Evolutionary conservation across 1,284 basidiomycete species (phyloP).

Genomic region (Sphagnurus paluster): DNA sequence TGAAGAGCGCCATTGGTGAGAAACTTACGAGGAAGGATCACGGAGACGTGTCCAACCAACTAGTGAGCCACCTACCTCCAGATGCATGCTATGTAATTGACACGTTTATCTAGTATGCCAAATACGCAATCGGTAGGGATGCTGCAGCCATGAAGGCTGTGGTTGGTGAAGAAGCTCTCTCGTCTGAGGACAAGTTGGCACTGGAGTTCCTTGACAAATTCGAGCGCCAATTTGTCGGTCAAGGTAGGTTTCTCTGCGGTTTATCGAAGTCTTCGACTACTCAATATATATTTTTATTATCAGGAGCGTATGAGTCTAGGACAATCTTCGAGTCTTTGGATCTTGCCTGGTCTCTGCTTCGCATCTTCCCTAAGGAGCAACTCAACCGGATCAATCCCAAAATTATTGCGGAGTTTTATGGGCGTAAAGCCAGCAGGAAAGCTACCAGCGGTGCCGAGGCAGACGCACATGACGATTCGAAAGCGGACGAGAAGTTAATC

Average conservation of each 20-base stretch:
- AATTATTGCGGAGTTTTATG: constrained; percentile 87
- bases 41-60: constrained; percentile 97
- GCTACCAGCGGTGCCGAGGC: constrained; percentile 49
- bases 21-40: constrained; percentile 98
- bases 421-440: constrained; percentile 73
- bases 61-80: constrained; percentile 53
- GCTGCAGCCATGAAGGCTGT: constrained; percentile 99
- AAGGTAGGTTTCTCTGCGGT: constrained; percentile 56
- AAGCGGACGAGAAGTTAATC: constrained; percentile 55
- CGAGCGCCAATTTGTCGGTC: constrained; percentile 92
- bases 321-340: constrained; percentile 98
- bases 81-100: constrained; percentile 7
- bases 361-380: constrained; percentile 99
- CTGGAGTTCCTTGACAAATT: constrained; percentile 94
- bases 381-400: constrained; percentile 94
- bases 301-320: constrained; percentile 92
- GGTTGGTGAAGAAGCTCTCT: constrained; percentile 97
- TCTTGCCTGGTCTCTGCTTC: constrained; percentile 94
- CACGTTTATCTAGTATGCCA: constrained; percentile 71
- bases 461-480: constrained; percentile 42
- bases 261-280: constrained; percentile 12
- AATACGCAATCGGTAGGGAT: constrained; percentile 97
- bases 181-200: constrained; percentile 90
- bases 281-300: constrained; percentile 3
- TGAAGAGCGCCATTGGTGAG: constrained; percentile 99